Conservation (phyloP, 192 early-diverging fungal genomes). For the Funneliformis geosporum region DNA sequence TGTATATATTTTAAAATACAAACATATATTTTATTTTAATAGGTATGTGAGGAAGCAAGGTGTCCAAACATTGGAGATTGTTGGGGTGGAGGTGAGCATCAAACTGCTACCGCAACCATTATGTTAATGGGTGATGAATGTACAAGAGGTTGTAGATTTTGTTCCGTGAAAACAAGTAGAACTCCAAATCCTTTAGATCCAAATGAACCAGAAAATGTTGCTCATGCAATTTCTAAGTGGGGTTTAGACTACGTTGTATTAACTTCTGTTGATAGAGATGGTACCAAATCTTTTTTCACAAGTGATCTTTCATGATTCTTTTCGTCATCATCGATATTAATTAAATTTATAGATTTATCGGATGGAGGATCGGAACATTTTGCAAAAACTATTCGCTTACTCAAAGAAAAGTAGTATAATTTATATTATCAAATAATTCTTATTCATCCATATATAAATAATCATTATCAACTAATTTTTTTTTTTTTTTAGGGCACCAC, state of each 20-base stretch:
- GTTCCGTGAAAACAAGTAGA: constrained; percentile 95
- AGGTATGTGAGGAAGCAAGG: constrained; percentile 93
- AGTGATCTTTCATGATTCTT: not conserved
- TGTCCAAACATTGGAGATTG: constrained; percentile 99
- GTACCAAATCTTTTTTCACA: constrained; percentile 36
- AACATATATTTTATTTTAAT: not conserved
- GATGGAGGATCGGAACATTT: constrained; percentile 95
- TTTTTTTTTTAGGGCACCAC: constrained; percentile 63
- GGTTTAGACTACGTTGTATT: constrained; percentile 95
- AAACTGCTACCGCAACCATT: constrained; percentile 96
- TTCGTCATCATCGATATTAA: not conserved
- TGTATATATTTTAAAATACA: not conserved
- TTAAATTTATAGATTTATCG: constrained; percentile 63
- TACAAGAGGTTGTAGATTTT: constrained; percentile 97
- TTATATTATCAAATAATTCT: no score
- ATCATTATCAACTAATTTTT: not conserved
- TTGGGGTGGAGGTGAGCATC: constrained; percentile 95
- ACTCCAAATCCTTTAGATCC: constrained; percentile 82
- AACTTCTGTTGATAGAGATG: constrained; percentile 97
- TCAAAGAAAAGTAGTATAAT: constrained; percentile 72
- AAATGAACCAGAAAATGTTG: constrained; percentile 89
- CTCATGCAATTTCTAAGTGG: constrained; percentile 91
- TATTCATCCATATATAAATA: not conserved
- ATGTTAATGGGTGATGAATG: constrained; percentile 99
- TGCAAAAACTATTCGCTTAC: constrained; percentile 84